Conservation (phyloP, 2,329 filamentous ascomycete genomes). For the Aspergillus pseudoglaucus region DNA sequence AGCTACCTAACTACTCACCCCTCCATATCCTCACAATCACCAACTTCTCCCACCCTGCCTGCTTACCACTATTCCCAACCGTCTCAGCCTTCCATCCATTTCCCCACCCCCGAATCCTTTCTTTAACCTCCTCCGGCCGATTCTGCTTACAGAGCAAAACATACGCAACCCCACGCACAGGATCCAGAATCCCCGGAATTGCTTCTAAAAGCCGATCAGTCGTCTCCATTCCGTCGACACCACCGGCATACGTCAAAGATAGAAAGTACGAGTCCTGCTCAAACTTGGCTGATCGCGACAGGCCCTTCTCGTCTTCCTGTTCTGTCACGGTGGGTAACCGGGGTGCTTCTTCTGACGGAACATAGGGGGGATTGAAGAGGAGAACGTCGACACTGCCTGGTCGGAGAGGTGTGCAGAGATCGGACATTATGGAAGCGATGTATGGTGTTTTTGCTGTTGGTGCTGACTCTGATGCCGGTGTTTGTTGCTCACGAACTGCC, state of each 20-base stretch:
- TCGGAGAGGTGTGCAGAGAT: slow-evolving; percentile 60
- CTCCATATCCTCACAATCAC: slow-evolving; percentile 83
- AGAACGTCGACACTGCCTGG: slow-evolving; percentile 66
- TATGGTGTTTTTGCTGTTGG: slow-evolving; percentile 42
- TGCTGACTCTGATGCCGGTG: slow-evolving; percentile 2
- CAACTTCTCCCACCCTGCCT: slow-evolving; percentile 90
- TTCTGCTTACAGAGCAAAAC: slow-evolving; percentile 88
- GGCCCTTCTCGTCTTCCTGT: slow-evolving; percentile 22
- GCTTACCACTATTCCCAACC: slow-evolving; percentile 75
- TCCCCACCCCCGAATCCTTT: slow-evolving; percentile 53
- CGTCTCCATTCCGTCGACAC: slow-evolving; percentile 85
- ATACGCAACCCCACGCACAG: slow-evolving; percentile 71
- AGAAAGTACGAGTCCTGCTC: slow-evolving; percentile 79
- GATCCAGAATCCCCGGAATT: slow-evolving; percentile 59
- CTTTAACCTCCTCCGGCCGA: slow-evolving; percentile 67
- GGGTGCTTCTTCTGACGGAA: slow-evolving; percentile 74
- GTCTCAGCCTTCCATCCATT: slow-evolving; percentile 65
- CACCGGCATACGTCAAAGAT: slow-evolving; percentile 81
- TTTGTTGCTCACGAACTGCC: slow-evolving; percentile 37
- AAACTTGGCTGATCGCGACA: slow-evolving; percentile 44
- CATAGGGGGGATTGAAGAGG: slow-evolving; percentile 95
- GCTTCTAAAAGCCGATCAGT: slow-evolving; percentile 70
- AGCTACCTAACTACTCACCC: slow-evolving; percentile 1
- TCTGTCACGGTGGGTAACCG: slow-evolving; percentile 32
- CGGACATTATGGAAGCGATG: slow-evolving; percentile 61